phyloP scores from a whole-genome alignment of 2,329 filamentous ascomycete species.

The Colletotrichum sp. region DNA sequence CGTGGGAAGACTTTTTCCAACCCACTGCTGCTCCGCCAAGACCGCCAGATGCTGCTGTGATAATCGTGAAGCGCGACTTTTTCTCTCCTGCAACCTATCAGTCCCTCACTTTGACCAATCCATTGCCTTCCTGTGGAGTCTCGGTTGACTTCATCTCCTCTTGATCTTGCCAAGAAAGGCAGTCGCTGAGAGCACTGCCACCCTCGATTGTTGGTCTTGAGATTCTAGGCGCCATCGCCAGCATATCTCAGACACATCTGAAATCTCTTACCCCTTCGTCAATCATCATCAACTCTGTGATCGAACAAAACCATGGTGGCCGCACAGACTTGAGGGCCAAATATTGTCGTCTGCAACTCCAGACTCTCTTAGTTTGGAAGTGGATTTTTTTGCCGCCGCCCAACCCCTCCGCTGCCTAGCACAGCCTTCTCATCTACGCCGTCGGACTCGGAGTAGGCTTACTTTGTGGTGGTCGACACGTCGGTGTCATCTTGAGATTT shows the following conservation, averaged over 20 bases:
- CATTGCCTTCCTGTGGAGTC: neutral
- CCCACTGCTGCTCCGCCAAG: conserved; percentile 11
- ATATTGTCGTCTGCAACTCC: neutral
- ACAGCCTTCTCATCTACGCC: neutral
- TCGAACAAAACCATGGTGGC: neutral
- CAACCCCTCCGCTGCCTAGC: conserved; percentile 1
- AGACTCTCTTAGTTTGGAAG: neutral
- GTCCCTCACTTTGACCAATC: neutral
- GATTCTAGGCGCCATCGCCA: neutral
- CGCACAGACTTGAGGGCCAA: neutral
- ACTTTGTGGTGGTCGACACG: neutral
- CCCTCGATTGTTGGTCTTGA: neutral
- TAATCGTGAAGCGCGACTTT: conserved; percentile 13
- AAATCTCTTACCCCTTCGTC: neutral
- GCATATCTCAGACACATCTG: neutral
- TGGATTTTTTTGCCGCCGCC: neutral
- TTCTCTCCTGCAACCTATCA: neutral
- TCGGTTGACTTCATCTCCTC: conserved; percentile 15
- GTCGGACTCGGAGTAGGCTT: neutral
- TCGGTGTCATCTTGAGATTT: neutral
- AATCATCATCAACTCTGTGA: neutral
- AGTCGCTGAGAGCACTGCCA: conserved; percentile 21
- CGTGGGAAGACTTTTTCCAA: neutral
- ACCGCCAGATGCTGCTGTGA: neutral
- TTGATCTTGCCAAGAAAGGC: conserved; percentile 19